These are phyloP conservation scores for Wickerhamomyces bisporus DNA, from an alignment of 805 yeast genomes.

Conservation along the genomic window DNA sequence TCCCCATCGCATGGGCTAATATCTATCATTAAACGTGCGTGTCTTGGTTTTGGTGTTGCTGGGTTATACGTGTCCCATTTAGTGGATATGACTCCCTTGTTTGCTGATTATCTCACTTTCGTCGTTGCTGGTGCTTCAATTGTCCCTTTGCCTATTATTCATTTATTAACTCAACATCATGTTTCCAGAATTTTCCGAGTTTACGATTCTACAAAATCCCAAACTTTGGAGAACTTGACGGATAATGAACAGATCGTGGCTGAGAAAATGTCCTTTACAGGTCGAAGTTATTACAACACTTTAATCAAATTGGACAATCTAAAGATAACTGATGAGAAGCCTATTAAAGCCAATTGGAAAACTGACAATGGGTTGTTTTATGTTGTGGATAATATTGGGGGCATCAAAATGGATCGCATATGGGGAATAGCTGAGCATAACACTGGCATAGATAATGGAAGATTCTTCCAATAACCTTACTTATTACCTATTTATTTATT, in stretches of 20 bases:
- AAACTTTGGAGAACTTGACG: constrained; percentile 56
- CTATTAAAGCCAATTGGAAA: constrained; percentile 47
- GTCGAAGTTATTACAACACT: constrained; percentile 59
- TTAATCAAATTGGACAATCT: constrained; percentile 47
- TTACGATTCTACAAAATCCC: constrained; percentile 55
- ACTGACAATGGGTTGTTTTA: constrained; percentile 39
- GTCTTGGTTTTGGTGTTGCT: constrained; percentile 54
- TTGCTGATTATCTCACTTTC: constrained; percentile 43
- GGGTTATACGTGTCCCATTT: constrained; percentile 63
- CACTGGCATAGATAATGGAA: constrained; percentile 63
- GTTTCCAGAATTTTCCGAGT: constrained; percentile 69
- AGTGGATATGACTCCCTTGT: constrained; percentile 45
- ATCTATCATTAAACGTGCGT: constrained; percentile 55
- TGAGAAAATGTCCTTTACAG: constrained; percentile 64
- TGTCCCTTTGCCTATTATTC: constrained; percentile 53
- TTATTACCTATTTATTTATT: neutral
- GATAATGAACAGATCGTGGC: constrained; percentile 60
- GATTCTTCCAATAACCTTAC: constrained; percentile 28
- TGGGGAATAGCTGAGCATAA: constrained; percentile 79
- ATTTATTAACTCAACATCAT: constrained; percentile 54
- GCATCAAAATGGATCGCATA: constrained; percentile 75
- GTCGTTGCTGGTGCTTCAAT: constrained; percentile 37
- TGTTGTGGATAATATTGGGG: constrained; percentile 72
- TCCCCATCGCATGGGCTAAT: constrained; percentile 60
- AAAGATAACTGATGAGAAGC: constrained; percentile 33